These are phyloP conservation scores for Hammondia hammondi DNA, from an alignment of 169 alveolate species.

Conservation along the genomic window DNA sequence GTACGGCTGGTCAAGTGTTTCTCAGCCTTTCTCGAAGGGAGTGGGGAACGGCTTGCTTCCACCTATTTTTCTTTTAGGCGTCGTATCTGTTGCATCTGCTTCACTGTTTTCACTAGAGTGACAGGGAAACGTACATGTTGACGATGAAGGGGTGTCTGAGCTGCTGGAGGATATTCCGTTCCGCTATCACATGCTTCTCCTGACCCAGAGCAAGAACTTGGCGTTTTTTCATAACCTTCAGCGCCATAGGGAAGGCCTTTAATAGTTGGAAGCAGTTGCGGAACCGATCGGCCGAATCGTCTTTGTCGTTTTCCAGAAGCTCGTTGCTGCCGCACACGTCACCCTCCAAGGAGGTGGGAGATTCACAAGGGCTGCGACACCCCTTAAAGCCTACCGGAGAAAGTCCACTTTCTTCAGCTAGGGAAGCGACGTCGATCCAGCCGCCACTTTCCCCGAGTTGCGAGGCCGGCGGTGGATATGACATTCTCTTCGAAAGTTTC, in stretches of 20 bases:
- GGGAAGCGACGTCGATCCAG: not conserved
- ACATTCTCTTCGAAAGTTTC: not conserved
- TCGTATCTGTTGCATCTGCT: too few relatives aligned
- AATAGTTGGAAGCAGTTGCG: not conserved
- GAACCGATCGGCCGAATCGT: not conserved
- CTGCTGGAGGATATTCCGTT: constrained; percentile 84
- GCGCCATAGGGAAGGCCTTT: constrained; percentile 63
- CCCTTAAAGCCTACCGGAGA: too few relatives aligned
- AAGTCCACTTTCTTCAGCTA: not conserved
- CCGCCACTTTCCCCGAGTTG: not conserved
- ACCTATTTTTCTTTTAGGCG: too few relatives aligned
- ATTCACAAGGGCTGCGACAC: too few relatives aligned
- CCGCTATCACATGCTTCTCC: constrained; percentile 90
- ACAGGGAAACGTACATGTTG: constrained; percentile 76
- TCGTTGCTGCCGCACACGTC: not conserved
- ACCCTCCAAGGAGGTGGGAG: not conserved
- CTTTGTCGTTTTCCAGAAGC: not conserved
- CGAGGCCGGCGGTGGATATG: not conserved
- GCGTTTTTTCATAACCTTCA: constrained; percentile 74
- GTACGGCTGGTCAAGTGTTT: too few relatives aligned
- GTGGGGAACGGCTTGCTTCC: too few relatives aligned
- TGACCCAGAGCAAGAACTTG: constrained; percentile 75
- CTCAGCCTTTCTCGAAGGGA: too few relatives aligned
- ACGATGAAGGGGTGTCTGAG: constrained; percentile 91
- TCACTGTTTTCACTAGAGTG: too few relatives aligned